Conservation (phyloP, 331 rosid species). For the Phaseolus coccineus region DNA sequence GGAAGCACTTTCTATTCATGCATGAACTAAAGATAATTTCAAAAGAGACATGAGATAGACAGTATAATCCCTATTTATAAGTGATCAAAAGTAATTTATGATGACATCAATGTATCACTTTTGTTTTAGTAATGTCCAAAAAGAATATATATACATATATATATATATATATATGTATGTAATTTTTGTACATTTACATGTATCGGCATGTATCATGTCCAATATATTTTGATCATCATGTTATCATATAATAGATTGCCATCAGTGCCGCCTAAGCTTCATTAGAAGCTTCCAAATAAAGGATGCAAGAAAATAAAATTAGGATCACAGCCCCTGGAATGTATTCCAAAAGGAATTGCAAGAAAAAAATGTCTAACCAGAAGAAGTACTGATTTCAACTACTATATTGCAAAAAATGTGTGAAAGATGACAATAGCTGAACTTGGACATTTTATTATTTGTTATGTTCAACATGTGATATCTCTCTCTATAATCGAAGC, state of each 20-base stretch:
- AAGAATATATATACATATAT: background rate
- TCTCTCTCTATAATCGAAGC: conserved; percentile 36
- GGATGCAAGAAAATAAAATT: background rate
- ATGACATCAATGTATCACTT: too few species aligned
- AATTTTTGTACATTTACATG: too few species aligned
- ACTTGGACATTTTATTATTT: conserved; percentile 19
- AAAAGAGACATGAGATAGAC: background rate
- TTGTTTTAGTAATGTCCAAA: background rate
- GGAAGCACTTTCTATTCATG: background rate
- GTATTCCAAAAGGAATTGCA: background rate
- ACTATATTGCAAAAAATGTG: conserved; percentile 22
- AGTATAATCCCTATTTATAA: background rate
- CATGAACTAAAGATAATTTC: background rate
- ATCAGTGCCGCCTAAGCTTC: background rate
- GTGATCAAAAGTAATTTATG: background rate
- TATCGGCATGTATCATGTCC: too few species aligned
- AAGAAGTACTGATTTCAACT: background rate
- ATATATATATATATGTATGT: too few species aligned
- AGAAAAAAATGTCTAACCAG: background rate
- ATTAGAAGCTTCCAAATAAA: conserved; percentile 18
- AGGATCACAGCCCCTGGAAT: background rate
- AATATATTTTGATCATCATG: too few species aligned
- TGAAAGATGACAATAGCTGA: conserved; percentile 30
- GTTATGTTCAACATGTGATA: conserved; percentile 27
- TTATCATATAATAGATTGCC: background rate